These are phyloP conservation scores for Linnemannia elongata DNA, from an alignment of 192 early-diverging fungal genomes.

Conservation along the genomic window DNA sequence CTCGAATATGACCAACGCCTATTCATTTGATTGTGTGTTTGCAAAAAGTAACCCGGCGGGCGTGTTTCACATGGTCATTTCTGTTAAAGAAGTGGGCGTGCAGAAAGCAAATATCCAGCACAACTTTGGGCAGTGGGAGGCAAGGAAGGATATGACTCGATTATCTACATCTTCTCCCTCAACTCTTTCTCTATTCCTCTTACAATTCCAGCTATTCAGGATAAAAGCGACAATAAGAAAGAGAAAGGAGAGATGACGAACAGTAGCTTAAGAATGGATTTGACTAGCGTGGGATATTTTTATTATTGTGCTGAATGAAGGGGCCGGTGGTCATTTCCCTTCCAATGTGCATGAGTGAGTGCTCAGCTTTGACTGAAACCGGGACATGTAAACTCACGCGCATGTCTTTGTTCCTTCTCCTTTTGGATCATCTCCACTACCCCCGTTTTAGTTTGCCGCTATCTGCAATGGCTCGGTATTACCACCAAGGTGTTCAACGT, in stretches of 20 bases:
- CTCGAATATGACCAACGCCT: not conserved
- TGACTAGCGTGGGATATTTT: slow-evolving; percentile 1
- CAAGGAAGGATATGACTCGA: not conserved
- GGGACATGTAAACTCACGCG: not conserved
- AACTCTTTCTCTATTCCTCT: not conserved
- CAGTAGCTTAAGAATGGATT: not conserved
- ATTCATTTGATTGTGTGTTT: not conserved
- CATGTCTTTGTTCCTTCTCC: not conserved
- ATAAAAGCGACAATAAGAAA: not conserved
- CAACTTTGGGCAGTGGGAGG: not conserved
- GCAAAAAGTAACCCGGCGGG: not conserved
- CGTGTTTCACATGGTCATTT: not conserved
- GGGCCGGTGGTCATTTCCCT: not conserved
- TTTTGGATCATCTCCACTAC: slow-evolving; percentile 2
- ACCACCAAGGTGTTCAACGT: slow-evolving; percentile 97
- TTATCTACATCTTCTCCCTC: not conserved
- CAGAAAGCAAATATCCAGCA: too few species aligned
- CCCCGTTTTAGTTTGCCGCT: slow-evolving; percentile 80
- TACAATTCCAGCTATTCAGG: not conserved
- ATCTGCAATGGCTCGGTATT: slow-evolving; percentile 96
- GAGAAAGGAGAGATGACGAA: not conserved
- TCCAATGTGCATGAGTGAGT: too few species aligned
- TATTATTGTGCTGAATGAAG: not conserved
- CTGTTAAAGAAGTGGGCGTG: too few species aligned
- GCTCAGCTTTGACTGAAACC: not conserved